phyloP scores from a whole-genome alignment of 768 basidiomycete genomes.

The Panellus pusillus region DNA sequence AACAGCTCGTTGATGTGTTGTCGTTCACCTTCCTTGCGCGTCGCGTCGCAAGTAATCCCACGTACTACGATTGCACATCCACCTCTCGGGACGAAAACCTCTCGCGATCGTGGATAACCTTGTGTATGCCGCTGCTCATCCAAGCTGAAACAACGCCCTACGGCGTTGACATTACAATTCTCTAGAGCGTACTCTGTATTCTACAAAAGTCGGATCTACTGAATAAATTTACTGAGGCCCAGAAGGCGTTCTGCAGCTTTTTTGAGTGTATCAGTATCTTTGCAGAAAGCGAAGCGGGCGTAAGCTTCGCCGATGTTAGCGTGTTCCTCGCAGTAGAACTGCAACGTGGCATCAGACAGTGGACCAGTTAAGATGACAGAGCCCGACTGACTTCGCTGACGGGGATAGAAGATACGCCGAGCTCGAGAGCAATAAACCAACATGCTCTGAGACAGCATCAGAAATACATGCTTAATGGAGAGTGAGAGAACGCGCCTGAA shows the following conservation, averaged over 20 bases:
- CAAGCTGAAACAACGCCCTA: not conserved
- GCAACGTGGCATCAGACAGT: not conserved
- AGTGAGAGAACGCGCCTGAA: conserved; percentile 58
- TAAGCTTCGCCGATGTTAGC: conserved; percentile 82
- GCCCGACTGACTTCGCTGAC: conserved; percentile 81
- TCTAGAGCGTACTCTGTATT: conserved; percentile 7
- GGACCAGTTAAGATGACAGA: conserved; percentile 6
- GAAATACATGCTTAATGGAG: not conserved
- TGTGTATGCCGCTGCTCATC: conserved; percentile 18
- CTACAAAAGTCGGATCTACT: conserved; percentile 17
- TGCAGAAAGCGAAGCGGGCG: conserved; percentile 93
- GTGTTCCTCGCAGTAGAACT: conserved; percentile 95
- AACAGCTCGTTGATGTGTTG: conserved; percentile 73
- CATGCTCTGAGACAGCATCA: conserved; percentile 56
- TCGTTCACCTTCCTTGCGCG: conserved; percentile 80
- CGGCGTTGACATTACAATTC: conserved; percentile 2
- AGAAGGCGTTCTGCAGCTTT: conserved; percentile 83
- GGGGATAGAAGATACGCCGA: conserved; percentile 91
- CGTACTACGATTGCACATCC: conserved; percentile 69
- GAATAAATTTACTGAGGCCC: conserved; percentile 65
- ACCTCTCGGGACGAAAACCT: conserved; percentile 53
- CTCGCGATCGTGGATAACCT: conserved; percentile 71
- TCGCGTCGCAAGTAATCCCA: conserved; percentile 75
- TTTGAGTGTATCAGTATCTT: conserved; percentile 83
- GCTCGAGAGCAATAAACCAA: conserved; percentile 91